These are phyloP conservation scores for Osmanthus fragrans DNA, from an alignment of 257 asterid genomes.

Conservation along the genomic window DNA sequence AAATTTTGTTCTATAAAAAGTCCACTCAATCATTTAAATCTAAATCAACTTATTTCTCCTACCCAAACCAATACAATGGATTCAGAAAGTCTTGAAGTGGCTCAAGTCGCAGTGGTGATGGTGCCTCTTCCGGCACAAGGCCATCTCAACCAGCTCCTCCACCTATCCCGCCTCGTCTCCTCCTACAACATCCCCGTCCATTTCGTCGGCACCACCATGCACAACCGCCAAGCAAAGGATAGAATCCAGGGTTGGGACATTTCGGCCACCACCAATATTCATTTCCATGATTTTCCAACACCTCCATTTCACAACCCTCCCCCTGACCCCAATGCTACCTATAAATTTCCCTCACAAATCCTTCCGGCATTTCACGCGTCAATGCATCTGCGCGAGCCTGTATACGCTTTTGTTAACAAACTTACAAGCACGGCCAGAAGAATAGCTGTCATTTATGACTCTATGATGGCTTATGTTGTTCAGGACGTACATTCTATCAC, in stretches of 20 bases:
- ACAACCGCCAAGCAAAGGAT: slow-evolving; percentile 44
- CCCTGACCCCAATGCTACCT: slow-evolving; percentile 42
- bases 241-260: slow-evolving; percentile 31
- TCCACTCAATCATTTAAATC: not conserved
- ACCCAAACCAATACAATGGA: not conserved
- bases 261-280: not conserved
- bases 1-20: too few species aligned
- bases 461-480: slow-evolving; percentile 41
- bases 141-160: slow-evolving; percentile 53
- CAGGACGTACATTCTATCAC: slow-evolving; percentile 43
- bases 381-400: slow-evolving; percentile 36
- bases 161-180: slow-evolving; percentile 41
- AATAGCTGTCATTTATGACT: slow-evolving; percentile 48
- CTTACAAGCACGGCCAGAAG: slow-evolving; percentile 23
- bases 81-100: not conserved
- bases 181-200: slow-evolving; percentile 29
- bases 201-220: slow-evolving; percentile 38
- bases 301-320: slow-evolving; percentile 31
- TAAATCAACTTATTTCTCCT: too few species aligned
- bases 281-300: slow-evolving; percentile 35
- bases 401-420: slow-evolving; percentile 14
- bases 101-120: slow-evolving; percentile 29
- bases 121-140: slow-evolving; percentile 52
- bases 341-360: slow-evolving; percentile 52
- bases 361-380: slow-evolving; percentile 36